Evolutionary conservation across 345 rosid genomes (phyloP).

Genomic region (Aurinia saxatilis): DNA sequence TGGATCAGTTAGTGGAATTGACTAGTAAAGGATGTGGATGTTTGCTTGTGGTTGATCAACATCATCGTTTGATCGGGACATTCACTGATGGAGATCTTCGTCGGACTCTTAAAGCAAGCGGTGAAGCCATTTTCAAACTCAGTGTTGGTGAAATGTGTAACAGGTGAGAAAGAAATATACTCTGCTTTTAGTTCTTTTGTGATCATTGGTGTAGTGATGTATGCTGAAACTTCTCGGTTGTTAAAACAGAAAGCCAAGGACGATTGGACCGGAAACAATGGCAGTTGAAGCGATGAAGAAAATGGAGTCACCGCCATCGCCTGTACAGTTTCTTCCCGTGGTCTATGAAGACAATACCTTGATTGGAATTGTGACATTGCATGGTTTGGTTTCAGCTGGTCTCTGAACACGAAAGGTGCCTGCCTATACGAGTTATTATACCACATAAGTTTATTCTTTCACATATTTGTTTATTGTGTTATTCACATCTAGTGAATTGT

Average conservation of each 20-base stretch:
- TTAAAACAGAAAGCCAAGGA: conserved; percentile 73
- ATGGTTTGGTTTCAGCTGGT: conserved; percentile 92
- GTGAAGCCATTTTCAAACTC: conserved; percentile 88
- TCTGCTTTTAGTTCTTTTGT: neutral
- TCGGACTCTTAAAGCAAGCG: conserved; percentile 80
- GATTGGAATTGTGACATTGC: conserved; percentile 91
- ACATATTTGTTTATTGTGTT: conserved; percentile 10
- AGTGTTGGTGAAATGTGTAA: conserved; percentile 93
- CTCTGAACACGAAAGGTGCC: conserved; percentile 37
- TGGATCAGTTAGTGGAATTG: conserved; percentile 91
- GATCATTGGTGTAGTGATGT: neutral
- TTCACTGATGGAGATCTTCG: conserved; percentile 95
- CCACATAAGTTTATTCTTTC: conserved; percentile 20
- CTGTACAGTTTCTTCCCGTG: conserved; percentile 93
- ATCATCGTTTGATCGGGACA: conserved; percentile 66
- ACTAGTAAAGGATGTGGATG: conserved; percentile 96
- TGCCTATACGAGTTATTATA: conserved; percentile 2
- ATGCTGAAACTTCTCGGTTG: neutral
- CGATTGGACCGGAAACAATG: conserved; percentile 81
- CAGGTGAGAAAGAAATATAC: conserved; percentile 41
- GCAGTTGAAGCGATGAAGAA: conserved; percentile 96
- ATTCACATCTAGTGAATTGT: conserved; percentile 10
- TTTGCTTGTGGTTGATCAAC: conserved; percentile 68
- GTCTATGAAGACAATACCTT: conserved; percentile 46
- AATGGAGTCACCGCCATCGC: conserved; percentile 97